Evolutionary conservation across 306 rosid species (phyloP).

Genomic region (Lathyrus aphaca): DNA sequence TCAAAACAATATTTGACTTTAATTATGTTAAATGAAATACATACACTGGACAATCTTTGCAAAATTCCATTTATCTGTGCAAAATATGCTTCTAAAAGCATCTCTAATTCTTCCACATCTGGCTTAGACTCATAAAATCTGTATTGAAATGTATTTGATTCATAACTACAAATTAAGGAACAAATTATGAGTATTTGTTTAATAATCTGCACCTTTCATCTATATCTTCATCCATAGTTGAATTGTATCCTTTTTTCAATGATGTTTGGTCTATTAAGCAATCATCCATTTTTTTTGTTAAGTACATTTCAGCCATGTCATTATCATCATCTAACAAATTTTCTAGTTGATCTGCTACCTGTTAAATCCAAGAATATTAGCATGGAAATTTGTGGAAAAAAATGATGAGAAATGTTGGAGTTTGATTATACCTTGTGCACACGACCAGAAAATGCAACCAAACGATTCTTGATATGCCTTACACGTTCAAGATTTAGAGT

Average conservation of each 20-base stretch:
- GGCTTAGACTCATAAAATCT: constrained; percentile 43
- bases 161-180: constrained; percentile 33
- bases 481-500: constrained; percentile 81
- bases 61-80: constrained; percentile 75
- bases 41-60: constrained; percentile 70
- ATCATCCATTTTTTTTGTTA: constrained; percentile 63
- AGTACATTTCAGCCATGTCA: constrained; percentile 92
- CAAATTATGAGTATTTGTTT: background rate
- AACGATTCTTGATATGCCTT: constrained; percentile 80
- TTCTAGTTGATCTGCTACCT: constrained; percentile 78
- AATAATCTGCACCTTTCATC: constrained; percentile 29
- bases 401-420: background rate
- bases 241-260: constrained; percentile 23
- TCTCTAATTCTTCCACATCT: constrained; percentile 79
- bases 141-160: constrained; percentile 38
- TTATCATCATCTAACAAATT: constrained; percentile 77
- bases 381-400: no score
- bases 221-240: constrained; percentile 42
- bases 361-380: constrained; percentile 26
- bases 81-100: constrained; percentile 88
- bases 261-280: constrained; percentile 42
- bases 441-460: constrained; percentile 75
- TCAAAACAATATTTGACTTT: no score
- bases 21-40: background rate
- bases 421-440: background rate